Conservation (phyloP, 495 filamentous ascomycete species). For the Penicillium cataractarum region DNA sequence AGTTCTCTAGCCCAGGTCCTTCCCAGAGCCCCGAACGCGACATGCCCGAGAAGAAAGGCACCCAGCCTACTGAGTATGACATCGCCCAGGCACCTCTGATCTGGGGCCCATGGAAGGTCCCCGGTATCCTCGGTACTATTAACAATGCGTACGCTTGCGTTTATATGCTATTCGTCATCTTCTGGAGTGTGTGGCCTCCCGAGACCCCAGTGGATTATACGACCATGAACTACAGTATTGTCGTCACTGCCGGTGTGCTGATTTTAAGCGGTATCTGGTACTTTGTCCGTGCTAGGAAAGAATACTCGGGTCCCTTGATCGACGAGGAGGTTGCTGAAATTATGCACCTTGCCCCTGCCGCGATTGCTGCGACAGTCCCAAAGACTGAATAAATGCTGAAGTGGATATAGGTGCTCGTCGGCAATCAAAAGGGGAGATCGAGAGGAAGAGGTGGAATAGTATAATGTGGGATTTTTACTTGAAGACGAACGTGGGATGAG, state of each 20-base stretch:
- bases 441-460: not conserved
- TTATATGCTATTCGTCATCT: conserved; percentile 42
- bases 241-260: conserved; percentile 39
- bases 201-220: conserved; percentile 38
- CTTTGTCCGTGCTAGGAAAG: conserved; percentile 35
- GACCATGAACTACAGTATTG: conserved; percentile 50
- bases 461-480: not conserved
- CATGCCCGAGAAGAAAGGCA: conserved; percentile 8
- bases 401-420: not conserved
- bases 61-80: conserved; percentile 23
- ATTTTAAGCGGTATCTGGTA: conserved; percentile 41
- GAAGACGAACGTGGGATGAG: not conserved
- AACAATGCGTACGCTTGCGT: conserved; percentile 43
- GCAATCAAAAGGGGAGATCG: not conserved
- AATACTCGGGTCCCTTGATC: conserved; percentile 43
- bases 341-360: conserved; percentile 27
- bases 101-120: conserved; percentile 49
- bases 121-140: conserved; percentile 39
- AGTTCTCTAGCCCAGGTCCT: conserved; percentile 9
- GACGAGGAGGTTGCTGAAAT: conserved; percentile 41
- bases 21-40: conserved; percentile 24
- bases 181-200: conserved; percentile 50
- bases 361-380: conserved; percentile 7
- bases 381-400: not conserved
- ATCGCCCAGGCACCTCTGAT: conserved; percentile 27